phyloP scores from a whole-genome alignment of 1,139 yeast species.

The Chernovozyma aurita region DNA sequence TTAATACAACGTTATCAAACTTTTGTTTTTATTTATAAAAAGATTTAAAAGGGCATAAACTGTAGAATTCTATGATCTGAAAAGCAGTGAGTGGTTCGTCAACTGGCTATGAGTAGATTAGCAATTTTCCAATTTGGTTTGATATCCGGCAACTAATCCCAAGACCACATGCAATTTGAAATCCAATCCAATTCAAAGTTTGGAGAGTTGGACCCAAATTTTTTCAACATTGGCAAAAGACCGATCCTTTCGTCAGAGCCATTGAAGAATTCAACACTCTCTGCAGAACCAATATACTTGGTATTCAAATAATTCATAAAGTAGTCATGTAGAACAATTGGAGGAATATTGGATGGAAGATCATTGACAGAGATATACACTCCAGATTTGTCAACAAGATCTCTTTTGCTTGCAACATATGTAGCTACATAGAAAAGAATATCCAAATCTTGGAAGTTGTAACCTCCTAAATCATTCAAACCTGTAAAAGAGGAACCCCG shows the following conservation, averaged over 20 bases:
- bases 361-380: constrained; percentile 27
- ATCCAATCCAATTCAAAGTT: constrained; percentile 39
- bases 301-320: constrained; percentile 32
- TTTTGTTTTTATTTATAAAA: too few relatives aligned
- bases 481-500: constrained; percentile 37
- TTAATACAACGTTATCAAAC: too few relatives aligned
- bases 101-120: too few relatives aligned
- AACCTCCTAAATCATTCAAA: constrained; percentile 38
- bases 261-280: constrained; percentile 20
- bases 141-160: too few relatives aligned
- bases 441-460: constrained; percentile 40
- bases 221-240: constrained; percentile 33
- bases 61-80: too few relatives aligned
- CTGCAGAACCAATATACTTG: constrained; percentile 13
- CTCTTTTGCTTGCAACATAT: constrained; percentile 22
- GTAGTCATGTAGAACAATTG: constrained; percentile 35
- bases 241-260: constrained; percentile 18
- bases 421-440: constrained; percentile 31
- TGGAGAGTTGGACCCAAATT: constrained; percentile 24
- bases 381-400: constrained; percentile 11
- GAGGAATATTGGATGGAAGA: constrained; percentile 33
- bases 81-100: too few relatives aligned
- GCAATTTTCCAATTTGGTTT: too few relatives aligned
- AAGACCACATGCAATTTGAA: constrained; percentile 8
- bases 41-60: too few relatives aligned